Evolutionary conservation across 176 grass and related monocot species (phyloP).

Genomic region (Triticum turgidum): DNA sequence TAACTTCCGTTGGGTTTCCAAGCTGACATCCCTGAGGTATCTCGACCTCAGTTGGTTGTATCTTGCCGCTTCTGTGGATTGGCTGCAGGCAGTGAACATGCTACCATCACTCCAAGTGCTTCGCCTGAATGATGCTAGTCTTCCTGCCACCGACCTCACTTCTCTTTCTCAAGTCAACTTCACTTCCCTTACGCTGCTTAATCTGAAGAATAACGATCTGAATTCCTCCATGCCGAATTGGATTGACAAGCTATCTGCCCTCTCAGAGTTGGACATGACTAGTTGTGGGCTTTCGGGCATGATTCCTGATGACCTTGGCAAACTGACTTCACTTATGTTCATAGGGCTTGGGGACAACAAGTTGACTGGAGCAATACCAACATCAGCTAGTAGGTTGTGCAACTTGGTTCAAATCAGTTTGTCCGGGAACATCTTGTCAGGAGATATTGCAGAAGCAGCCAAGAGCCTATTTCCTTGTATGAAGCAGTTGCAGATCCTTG

Average conservation of each 20-base stretch:
- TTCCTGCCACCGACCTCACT: conserved; percentile 12
- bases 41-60: conserved; percentile 30
- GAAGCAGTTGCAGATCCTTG: background rate
- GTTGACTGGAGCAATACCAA: conserved; percentile 27
- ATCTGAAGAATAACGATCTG: conserved; percentile 23
- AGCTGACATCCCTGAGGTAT: too few relatives aligned
- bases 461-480: background rate
- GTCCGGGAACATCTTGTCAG: conserved; percentile 2
- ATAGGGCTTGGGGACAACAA: background rate
- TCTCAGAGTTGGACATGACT: conserved; percentile 34
- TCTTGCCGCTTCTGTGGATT: conserved; percentile 14
- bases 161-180: conserved; percentile 22
- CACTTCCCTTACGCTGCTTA: conserved; percentile 17
- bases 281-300: conserved; percentile 22
- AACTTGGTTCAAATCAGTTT: conserved; percentile 25
- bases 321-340: conserved; percentile 31
- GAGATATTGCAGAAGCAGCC: conserved; percentile 2
- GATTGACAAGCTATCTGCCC: conserved; percentile 26
- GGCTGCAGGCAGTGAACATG: conserved; percentile 43
- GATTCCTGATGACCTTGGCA: background rate
- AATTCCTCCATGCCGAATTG: conserved; percentile 25
- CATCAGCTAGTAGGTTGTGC: background rate
- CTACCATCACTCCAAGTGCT: conserved; percentile 28
- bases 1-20: too few relatives aligned
- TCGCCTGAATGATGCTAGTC: conserved; percentile 18